Conservation (phyloP, 2,329 filamentous ascomycete genomes). For the Harringtonia aguacate region DNA sequence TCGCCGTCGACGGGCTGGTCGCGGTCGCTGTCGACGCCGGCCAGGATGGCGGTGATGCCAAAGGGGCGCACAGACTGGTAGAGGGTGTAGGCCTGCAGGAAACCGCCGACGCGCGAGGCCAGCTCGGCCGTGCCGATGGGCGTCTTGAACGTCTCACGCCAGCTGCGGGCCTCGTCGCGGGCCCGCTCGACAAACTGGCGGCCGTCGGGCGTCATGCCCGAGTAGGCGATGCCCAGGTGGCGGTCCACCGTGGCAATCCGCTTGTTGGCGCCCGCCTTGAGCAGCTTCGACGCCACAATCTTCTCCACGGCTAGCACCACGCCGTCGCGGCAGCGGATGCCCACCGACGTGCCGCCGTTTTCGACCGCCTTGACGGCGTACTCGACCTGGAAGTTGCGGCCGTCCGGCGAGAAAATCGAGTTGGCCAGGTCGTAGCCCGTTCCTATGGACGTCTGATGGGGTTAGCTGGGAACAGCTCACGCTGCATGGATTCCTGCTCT, state of each 20-base stretch:
- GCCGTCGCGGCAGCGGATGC: conserved; percentile 94
- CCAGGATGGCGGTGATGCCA: conserved; percentile 89
- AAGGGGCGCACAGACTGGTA: conserved; percentile 96
- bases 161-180: conserved; percentile 83
- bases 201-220: conserved; percentile 88
- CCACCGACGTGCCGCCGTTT: conserved; percentile 91
- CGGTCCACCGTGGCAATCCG: conserved; percentile 90
- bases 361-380: conserved; percentile 98
- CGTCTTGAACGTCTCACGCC: conserved; percentile 89
- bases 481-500: no score
- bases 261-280: conserved; percentile 94
- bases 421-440: conserved; percentile 99
- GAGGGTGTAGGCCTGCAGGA: conserved; percentile 94
- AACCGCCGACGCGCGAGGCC: conserved; percentile 86
- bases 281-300: conserved; percentile 86
- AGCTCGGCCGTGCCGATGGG: conserved; percentile 85
- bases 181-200: conserved; percentile 91
- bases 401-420: conserved; percentile 98
- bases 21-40: conserved; percentile 82
- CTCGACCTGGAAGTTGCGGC: conserved; percentile 98
- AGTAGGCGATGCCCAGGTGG: conserved; percentile 90
- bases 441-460: conserved; percentile 88
- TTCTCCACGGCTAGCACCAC: conserved; percentile 96
- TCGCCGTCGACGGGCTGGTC: conserved; percentile 82
- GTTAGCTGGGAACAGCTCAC: no score